A percentile compares a stretch with the other conserved stretches of the same genome.
phyloP scores from a whole-genome alignment of 805 yeast species.

The Barnettozyma californica region DNA sequence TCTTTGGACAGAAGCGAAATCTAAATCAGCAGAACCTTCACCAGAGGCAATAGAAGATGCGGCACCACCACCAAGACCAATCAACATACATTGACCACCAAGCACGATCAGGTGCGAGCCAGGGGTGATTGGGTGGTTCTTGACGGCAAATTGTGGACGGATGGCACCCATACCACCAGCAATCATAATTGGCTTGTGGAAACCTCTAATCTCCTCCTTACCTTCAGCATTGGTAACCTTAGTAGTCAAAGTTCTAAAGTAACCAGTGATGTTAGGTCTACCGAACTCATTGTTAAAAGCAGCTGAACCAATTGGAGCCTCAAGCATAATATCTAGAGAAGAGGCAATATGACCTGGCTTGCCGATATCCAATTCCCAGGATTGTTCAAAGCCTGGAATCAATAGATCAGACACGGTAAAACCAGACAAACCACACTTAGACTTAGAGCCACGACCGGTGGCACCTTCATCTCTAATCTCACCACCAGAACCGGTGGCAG shows the following conservation, averaged over 20 bases:
- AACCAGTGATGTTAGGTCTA: constrained; percentile 94
- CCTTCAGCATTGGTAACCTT: constrained; percentile 58
- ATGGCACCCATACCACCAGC: constrained; percentile 99
- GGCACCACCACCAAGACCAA: constrained; percentile 99
- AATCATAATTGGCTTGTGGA: constrained; percentile 98
- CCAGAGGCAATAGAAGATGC: constrained; percentile 97
- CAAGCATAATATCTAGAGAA: constrained; percentile 88
- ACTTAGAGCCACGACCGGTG: constrained; percentile 95
- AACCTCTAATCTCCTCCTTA: constrained; percentile 79
- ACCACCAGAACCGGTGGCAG: constrained; percentile 99
- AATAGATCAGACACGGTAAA: constrained; percentile 85
- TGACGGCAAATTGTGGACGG: constrained; percentile 87
- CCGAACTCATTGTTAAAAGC: constrained; percentile 99
- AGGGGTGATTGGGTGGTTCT: constrained; percentile 83
- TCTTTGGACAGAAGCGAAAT: constrained; percentile 98
- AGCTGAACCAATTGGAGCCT: constrained; percentile 97
- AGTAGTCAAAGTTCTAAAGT: constrained; percentile 91
- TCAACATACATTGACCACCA: constrained; percentile 97
- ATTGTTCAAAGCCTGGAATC: constrained; percentile 82
- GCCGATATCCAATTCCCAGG: constrained; percentile 91
- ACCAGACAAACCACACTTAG: constrained; percentile 95
- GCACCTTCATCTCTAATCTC: constrained; percentile 99
- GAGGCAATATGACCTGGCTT: constrained; percentile 92
- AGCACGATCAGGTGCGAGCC: constrained; percentile 88
- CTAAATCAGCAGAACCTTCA: constrained; percentile 92